A percentile compares a stretch with the other conserved stretches of the same genome.
phyloP scores from a whole-genome alignment of 164 flowering plant species.

The Magnolia officinalis region DNA sequence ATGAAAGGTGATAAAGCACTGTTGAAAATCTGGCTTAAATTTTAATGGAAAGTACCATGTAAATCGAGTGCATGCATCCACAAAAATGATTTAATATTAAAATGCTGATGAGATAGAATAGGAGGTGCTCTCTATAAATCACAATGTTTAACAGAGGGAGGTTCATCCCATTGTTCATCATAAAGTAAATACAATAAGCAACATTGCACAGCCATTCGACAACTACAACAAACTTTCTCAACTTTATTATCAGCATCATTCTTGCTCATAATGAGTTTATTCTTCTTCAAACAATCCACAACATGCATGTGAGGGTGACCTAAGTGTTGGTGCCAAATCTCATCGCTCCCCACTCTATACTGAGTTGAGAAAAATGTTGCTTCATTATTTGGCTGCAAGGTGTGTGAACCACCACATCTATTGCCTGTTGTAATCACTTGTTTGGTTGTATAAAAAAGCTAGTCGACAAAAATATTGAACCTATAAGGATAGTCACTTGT shows the following conservation, averaged over 20 bases:
- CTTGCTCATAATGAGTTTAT: not conserved
- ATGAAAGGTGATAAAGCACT: not conserved
- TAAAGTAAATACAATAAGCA: not conserved
- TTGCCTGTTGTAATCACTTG: not conserved
- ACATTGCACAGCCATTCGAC: not conserved
- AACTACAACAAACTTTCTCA: not conserved
- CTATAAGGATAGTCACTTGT: not conserved
- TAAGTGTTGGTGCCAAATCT: not conserved
- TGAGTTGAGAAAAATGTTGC: not conserved
- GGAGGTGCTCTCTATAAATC: not conserved
- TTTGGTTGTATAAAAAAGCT: not conserved
- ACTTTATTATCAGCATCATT: not conserved
- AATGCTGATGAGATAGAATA: not conserved
- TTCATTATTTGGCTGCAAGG: not conserved
- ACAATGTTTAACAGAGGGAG: not conserved
- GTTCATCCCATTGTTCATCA: not conserved
- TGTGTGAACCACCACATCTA: not conserved
- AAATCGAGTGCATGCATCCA: not conserved
- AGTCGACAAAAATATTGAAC: not conserved
- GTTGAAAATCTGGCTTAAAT: not conserved
- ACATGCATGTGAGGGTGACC: not conserved
- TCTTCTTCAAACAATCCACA: not conserved
- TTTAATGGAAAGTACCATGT: not conserved
- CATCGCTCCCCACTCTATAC: not conserved
- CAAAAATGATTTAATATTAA: slow-evolving; percentile 1